Evolutionary conservation across 2,329 filamentous ascomycete species (phyloP).

Genomic region (Alternaria sp.): DNA sequence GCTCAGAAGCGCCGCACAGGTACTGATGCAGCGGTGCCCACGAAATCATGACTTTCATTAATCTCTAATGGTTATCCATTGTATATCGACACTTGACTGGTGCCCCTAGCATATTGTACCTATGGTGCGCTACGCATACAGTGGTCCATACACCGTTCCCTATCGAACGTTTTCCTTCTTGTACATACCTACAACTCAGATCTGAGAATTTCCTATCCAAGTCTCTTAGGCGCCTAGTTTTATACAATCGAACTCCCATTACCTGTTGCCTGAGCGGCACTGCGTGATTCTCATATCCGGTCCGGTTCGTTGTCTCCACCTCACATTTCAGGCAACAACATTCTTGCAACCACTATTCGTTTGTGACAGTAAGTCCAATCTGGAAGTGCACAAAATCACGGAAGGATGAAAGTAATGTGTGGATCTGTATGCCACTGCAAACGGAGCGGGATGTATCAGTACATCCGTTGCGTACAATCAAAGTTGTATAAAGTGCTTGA

Average conservation of each 20-base stretch:
- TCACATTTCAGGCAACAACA: slow-evolving; percentile 12
- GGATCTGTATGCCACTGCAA: background rate
- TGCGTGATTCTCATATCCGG: slow-evolving; percentile 3
- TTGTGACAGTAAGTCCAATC: background rate
- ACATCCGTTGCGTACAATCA: background rate
- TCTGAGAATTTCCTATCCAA: background rate
- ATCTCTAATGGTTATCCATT: background rate
- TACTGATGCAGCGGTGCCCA: background rate
- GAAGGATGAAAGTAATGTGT: background rate
- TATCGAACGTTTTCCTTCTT: background rate
- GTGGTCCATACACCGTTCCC: background rate
- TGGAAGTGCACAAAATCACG: background rate
- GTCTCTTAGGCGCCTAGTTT: background rate
- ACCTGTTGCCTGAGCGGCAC: background rate
- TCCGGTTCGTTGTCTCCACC: slow-evolving; percentile 2
- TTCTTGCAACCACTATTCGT: slow-evolving; percentile 4
- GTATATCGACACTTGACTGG: background rate
- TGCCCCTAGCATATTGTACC: background rate
- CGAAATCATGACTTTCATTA: slow-evolving; percentile 1
- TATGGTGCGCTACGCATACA: background rate
- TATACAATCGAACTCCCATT: background rate
- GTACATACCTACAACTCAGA: background rate
- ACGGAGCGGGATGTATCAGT: background rate
- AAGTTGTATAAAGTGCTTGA: background rate
- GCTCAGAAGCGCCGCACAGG: slow-evolving; percentile 25